Percentiles rank a stretch among this genome's conserved stretches.
Conservation (phyloP, 1,139 yeast genomes). For the Sugiyamaella japonica region DNA sequence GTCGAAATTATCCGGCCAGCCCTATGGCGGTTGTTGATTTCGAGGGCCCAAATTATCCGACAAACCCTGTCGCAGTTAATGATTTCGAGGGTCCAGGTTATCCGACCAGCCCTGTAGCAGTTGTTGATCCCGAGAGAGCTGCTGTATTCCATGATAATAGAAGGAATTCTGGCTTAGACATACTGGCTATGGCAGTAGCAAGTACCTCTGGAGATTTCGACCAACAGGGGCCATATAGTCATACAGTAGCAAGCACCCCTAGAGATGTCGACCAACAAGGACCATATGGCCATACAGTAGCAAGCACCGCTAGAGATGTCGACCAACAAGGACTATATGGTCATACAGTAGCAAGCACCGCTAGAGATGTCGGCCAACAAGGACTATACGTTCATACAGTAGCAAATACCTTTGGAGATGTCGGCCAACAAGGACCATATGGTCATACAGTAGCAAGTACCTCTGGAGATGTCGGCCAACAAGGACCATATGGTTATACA, state of each 20-base stretch:
- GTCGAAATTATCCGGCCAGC: no score
- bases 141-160: background rate
- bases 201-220: background rate
- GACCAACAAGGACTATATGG: background rate
- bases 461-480: background rate
- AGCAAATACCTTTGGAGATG: no score
- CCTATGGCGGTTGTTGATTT: no score
- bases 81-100: no score
- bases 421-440: background rate
- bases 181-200: slow-evolving; percentile 7
- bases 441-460: background rate
- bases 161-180: slow-evolving; percentile 10
- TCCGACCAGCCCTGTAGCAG: background rate
- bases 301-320: no score
- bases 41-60: no score
- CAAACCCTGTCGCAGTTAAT: no score
- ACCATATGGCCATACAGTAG: background rate
- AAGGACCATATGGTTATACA: background rate
- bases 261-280: background rate
- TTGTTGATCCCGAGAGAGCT: background rate
- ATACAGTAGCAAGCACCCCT: no score
- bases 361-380: background rate
- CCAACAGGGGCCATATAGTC: background rate
- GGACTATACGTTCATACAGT: background rate
- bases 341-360: background rate